Conservation (phyloP, 441 rosid species). For the Pelargonium cotyledonis region DNA sequence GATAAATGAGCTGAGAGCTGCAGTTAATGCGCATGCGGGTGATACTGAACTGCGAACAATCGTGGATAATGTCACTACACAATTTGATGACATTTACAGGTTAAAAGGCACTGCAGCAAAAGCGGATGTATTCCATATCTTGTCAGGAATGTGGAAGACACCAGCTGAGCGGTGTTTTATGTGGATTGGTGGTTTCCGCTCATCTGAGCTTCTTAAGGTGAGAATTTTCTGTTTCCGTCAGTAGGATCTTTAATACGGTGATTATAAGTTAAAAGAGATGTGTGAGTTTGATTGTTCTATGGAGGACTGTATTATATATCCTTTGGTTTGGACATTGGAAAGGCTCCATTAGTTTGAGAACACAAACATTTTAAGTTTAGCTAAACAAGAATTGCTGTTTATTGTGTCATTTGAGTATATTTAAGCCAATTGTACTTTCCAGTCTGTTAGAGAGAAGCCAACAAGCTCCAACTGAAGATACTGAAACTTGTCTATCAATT, state of each 20-base stretch:
- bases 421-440: not conserved
- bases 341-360: not conserved
- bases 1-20: conserved; percentile 68
- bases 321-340: not conserved
- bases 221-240: conserved; percentile 6
- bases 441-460: too few relatives aligned
- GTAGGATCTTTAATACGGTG: not conserved
- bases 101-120: conserved; percentile 73
- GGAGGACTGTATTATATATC: too few relatives aligned
- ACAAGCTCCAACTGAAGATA: not conserved
- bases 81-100: conserved; percentile 68
- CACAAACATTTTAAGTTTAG: not conserved
- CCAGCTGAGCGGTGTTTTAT: conserved; percentile 90
- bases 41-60: conserved; percentile 71
- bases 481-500: not conserved
- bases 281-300: not conserved
- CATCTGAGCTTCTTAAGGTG: conserved; percentile 81
- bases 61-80: conserved; percentile 53
- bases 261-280: not conserved
- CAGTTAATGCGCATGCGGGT: conserved; percentile 80
- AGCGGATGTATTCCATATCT: conserved; percentile 82
- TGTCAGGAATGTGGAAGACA: conserved; percentile 96
- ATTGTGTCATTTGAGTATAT: not conserved
- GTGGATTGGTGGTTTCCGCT: conserved; percentile 94
- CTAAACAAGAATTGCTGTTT: not conserved